Percentiles rank a stretch among this genome's conserved stretches.
Conservation (phyloP, 345 rosid genomes). For the Acer yangbiense region DNA sequence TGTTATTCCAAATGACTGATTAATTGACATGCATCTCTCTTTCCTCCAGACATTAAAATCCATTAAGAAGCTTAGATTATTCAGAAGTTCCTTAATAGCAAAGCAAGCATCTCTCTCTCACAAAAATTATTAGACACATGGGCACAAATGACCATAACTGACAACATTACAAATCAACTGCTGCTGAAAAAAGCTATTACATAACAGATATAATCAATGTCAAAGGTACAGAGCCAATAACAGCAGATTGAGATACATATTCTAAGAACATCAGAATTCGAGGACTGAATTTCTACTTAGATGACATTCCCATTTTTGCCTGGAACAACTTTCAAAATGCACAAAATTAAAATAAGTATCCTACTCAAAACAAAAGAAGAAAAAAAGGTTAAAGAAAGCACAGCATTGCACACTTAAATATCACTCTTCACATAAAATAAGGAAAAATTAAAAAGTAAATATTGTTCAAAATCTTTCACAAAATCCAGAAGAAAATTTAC, state of each 20-base stretch:
- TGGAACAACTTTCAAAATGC: neutral
- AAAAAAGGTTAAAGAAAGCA: neutral
- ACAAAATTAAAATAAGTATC: neutral
- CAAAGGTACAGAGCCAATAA: neutral
- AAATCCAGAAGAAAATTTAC: constrained; percentile 31
- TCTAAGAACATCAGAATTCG: neutral
- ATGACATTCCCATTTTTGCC: neutral
- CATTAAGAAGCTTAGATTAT: constrained; percentile 1
- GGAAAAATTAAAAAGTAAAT: neutral
- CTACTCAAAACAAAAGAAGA: neutral
- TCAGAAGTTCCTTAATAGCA: neutral
- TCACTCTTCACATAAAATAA: neutral
- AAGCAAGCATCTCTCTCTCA: neutral
- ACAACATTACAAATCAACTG: neutral
- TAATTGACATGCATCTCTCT: neutral
- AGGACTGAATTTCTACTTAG: neutral
- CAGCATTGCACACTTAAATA: neutral
- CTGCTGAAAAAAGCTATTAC: neutral
- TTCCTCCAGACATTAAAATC: neutral
- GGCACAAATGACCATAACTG: neutral
- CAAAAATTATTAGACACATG: neutral
- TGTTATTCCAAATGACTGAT: neutral
- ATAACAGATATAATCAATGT: constrained; percentile 4
- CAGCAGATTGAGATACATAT: neutral
- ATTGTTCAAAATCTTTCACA: neutral